Percentiles rank a stretch among this genome's conserved stretches.
These are phyloP conservation scores for Ampelomyces quisqualis DNA, from an alignment of 2,329 filamentous ascomycete genomes.

Conservation along the genomic window DNA sequence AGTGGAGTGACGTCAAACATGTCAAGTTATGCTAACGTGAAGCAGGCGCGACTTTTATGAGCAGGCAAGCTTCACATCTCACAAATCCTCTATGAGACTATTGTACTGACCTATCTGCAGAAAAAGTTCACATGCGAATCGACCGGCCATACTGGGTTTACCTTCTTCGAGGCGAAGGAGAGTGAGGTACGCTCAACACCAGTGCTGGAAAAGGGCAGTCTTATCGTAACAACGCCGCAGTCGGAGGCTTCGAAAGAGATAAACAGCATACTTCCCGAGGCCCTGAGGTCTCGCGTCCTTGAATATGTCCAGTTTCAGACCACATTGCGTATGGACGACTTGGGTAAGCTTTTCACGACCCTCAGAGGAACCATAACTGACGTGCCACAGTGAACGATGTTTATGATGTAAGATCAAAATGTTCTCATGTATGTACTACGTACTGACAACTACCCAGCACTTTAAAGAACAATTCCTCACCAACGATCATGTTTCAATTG, in stretches of 20 bases:
- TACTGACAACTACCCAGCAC: slow-evolving; percentile 25
- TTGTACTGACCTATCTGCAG: slow-evolving; percentile 47
- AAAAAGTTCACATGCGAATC: slow-evolving; percentile 94
- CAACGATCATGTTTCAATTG: slow-evolving; percentile 38
- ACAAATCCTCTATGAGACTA: too few species aligned
- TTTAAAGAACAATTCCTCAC: slow-evolving; percentile 40
- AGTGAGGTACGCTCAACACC: slow-evolving; percentile 70
- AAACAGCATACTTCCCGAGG: slow-evolving; percentile 87
- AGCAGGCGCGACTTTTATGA: slow-evolving; percentile 88
- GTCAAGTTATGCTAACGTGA: slow-evolving; percentile 19
- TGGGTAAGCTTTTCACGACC: slow-evolving; percentile 52
- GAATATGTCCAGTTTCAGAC: slow-evolving; percentile 87
- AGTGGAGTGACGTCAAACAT: slow-evolving; percentile 24
- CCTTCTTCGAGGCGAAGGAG: slow-evolving; percentile 87
- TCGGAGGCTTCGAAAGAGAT: slow-evolving; percentile 76
- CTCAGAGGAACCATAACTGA: slow-evolving; percentile 40
- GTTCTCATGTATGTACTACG: background rate
- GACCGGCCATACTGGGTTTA: slow-evolving; percentile 86
- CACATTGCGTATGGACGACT: slow-evolving; percentile 80
- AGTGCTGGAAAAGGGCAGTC: slow-evolving; percentile 24
- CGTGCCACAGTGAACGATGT: slow-evolving; percentile 31
- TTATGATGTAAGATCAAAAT: slow-evolving; percentile 27
- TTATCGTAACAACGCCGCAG: slow-evolving; percentile 42
- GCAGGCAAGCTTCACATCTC: slow-evolving; percentile 65
- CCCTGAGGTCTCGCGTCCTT: slow-evolving; percentile 85